Conservation (phyloP, 106 monocot genomes). For the Gastrodia elata region DNA sequence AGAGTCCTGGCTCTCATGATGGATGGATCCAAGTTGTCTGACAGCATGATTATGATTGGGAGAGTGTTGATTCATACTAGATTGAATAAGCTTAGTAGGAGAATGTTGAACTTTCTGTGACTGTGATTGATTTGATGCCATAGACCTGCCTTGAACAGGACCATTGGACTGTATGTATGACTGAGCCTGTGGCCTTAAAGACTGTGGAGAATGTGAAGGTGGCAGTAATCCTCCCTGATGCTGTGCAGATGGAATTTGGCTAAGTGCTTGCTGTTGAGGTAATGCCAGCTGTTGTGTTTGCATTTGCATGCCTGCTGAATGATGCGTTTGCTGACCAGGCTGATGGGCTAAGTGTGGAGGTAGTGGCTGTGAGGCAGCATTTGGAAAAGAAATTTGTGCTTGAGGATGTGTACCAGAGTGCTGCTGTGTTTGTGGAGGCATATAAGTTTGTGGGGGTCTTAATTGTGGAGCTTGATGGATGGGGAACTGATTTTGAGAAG, state of each 20-base stretch:
- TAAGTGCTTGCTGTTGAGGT: slow-evolving; percentile 18
- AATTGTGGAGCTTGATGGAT: slow-evolving; percentile 40
- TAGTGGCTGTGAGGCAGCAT: slow-evolving; percentile 30
- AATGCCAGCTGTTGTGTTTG: slow-evolving; percentile 25
- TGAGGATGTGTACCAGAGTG: slow-evolving; percentile 17
- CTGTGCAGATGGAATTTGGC: slow-evolving; percentile 13
- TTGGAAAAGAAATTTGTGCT: slow-evolving; percentile 20
- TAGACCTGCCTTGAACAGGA: slow-evolving; percentile 13
- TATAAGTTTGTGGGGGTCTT: slow-evolving; percentile 31
- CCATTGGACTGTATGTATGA: slow-evolving; percentile 28
- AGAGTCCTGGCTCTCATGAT: slow-evolving; percentile 14
- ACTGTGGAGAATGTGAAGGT: slow-evolving; percentile 19
- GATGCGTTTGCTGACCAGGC: slow-evolving; percentile 29
- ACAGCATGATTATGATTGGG: slow-evolving; percentile 14
- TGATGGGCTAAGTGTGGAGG: slow-evolving; percentile 15
- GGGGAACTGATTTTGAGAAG: slow-evolving; percentile 29
- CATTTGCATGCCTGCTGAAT: slow-evolving; percentile 24
- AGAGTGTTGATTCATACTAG: slow-evolving; percentile 20
- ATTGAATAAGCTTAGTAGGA: slow-evolving; percentile 10
- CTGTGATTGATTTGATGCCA: slow-evolving; percentile 12
- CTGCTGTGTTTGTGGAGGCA: slow-evolving; percentile 37
- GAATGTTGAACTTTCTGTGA: slow-evolving; percentile 18
- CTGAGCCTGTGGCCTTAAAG: slow-evolving; percentile 28
- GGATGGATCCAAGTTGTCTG: slow-evolving; percentile 4
- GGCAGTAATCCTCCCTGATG: slow-evolving; percentile 27